A percentile compares a stretch with the other conserved stretches of the same genome.
Evolutionary conservation across 305 asterid genomes (phyloP).

Genomic region (Nicotiana rustica): DNA sequence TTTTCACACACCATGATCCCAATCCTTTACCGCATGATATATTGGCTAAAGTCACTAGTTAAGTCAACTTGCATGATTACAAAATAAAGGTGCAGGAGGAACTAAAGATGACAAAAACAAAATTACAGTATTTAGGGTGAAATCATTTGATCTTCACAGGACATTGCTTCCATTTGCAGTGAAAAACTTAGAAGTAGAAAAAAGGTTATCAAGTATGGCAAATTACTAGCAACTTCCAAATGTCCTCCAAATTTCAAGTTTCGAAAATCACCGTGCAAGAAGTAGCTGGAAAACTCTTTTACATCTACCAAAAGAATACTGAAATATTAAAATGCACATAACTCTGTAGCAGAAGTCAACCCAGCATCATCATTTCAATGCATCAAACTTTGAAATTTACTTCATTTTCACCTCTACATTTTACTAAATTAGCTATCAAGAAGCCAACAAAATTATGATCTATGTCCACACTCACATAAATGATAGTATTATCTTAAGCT

Average conservation of each 20-base stretch:
- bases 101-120: not conserved
- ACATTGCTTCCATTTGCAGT: not conserved
- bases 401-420: not conserved
- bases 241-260: not conserved
- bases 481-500: not conserved
- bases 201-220: conserved; percentile 3
- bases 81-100: not conserved
- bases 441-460: not conserved
- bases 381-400: not conserved
- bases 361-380: conserved; percentile 14
- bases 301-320: too few species aligned
- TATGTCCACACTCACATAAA: not conserved
- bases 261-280: not conserved
- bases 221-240: conserved; percentile 7
- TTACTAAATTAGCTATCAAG: not conserved
- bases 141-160: conserved; percentile 1
- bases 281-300: not conserved
- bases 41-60: conserved; percentile 16
- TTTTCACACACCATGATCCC: conserved; percentile 9
- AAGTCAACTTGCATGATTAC: not conserved
- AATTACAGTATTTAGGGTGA: not conserved
- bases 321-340: not conserved
- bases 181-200: not conserved
- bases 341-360: not conserved
- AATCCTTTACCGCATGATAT: conserved; percentile 7